phyloP scores from a whole-genome alignment of 805 yeast species.

The Yamadazyma sp. region DNA sequence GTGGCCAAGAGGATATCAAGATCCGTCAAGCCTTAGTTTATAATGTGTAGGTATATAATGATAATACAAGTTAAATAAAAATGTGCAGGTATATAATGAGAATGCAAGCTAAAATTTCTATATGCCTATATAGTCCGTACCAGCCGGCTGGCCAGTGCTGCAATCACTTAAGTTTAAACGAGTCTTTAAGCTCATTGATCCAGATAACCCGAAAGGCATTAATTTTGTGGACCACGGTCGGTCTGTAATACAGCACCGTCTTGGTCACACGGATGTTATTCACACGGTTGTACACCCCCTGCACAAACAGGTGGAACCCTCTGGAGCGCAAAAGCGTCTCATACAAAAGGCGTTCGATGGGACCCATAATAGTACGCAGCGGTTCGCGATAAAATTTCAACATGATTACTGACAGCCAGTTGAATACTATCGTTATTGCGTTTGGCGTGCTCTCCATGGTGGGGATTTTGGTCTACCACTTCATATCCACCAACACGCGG shows the following conservation, averaged over 20 bases:
- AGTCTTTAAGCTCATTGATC: constrained; percentile 56
- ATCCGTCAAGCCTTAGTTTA: neutral
- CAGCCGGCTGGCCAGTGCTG: neutral
- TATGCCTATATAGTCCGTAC: neutral
- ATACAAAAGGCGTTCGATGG: constrained; percentile 49
- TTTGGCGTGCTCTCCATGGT: constrained; percentile 74
- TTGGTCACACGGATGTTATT: constrained; percentile 49
- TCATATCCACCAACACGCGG: constrained; percentile 49
- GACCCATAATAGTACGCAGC: constrained; percentile 14
- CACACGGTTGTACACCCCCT: constrained; percentile 58
- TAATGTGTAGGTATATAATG: neutral
- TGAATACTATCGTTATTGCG: constrained; percentile 67
- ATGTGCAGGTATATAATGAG: neutral
- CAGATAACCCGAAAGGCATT: constrained; percentile 63
- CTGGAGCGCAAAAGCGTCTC: constrained; percentile 53
- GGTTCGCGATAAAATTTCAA: constrained; percentile 2
- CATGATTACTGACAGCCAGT: constrained; percentile 84
- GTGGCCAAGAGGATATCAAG: constrained; percentile 30
- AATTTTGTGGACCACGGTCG: constrained; percentile 54
- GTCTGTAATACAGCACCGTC: constrained; percentile 36
- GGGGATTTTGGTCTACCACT: constrained; percentile 71
- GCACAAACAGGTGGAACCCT: constrained; percentile 62
- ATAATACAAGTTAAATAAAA: neutral
- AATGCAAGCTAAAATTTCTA: neutral
- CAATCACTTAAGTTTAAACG: constrained; percentile 43